Evolutionary conservation across 2,329 filamentous ascomycete genomes (phyloP).

Genomic region (Colletotrichum trifolii): DNA sequence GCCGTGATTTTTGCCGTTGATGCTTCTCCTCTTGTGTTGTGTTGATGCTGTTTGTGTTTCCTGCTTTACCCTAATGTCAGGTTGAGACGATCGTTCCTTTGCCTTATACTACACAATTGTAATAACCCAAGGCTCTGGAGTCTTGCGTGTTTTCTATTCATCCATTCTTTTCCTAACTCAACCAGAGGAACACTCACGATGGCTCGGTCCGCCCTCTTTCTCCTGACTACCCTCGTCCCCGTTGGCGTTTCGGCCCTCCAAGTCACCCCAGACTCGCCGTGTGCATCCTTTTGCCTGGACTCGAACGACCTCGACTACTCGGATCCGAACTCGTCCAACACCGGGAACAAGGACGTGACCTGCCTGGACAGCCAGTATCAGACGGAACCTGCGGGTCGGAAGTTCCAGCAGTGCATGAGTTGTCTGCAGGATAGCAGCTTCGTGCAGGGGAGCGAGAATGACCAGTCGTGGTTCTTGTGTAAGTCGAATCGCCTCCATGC

Average conservation of each 20-base stretch:
- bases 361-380: constrained; percentile 59
- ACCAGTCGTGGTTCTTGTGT: constrained; percentile 69
- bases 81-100: constrained; percentile 9
- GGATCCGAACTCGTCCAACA: constrained; percentile 59
- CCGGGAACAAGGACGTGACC: constrained; percentile 56
- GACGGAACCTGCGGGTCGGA: constrained; percentile 51
- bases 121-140: constrained; percentile 29
- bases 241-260: constrained; percentile 52
- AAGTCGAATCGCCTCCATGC: constrained; percentile 46
- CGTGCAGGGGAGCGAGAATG: constrained; percentile 58
- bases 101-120: constrained; percentile 15
- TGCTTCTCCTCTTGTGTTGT: constrained; percentile 11
- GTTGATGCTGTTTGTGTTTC: constrained; percentile 16
- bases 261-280: constrained; percentile 66
- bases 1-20: background rate
- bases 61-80: constrained; percentile 18
- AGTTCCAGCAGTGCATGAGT: constrained; percentile 61
- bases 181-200: constrained; percentile 22
- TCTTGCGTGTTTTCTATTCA: constrained; percentile 17
- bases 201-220: constrained; percentile 38
- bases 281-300: constrained; percentile 61
- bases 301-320: constrained; percentile 52
- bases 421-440: constrained; percentile 65
- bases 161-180: constrained; percentile 2
- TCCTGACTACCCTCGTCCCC: constrained; percentile 41